Evolutionary conservation across 148 eudicot species (phyloP).

Genomic region (Fagopyrum homotropicum): DNA sequence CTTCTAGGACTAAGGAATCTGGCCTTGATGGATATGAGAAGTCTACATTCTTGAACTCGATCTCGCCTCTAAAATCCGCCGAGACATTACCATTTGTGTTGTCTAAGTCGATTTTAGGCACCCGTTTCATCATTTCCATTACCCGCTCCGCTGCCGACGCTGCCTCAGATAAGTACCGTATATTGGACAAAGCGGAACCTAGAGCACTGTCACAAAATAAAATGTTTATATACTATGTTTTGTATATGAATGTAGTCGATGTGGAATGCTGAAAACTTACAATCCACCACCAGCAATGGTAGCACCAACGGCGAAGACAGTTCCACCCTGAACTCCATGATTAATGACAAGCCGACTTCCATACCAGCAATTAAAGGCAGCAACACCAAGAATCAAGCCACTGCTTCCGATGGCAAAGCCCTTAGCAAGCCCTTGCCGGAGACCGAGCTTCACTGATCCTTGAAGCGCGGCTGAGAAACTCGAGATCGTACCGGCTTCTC

Average conservation of each 20-base stretch:
- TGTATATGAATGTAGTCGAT: background rate
- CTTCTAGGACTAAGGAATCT: slow-evolving; percentile 20
- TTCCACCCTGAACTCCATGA: slow-evolving; percentile 29
- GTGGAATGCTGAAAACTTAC: slow-evolving; percentile 15
- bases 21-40: slow-evolving; percentile 41
- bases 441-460: slow-evolving; percentile 28
- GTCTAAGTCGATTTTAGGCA: slow-evolving; percentile 24
- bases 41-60: slow-evolving; percentile 25
- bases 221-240: background rate
- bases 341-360: slow-evolving; percentile 29
- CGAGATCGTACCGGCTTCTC: slow-evolving; percentile 20
- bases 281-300: slow-evolving; percentile 25
- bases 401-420: slow-evolving; percentile 35
- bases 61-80: slow-evolving; percentile 22
- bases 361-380: slow-evolving; percentile 26
- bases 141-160: slow-evolving; percentile 19
- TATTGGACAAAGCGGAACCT: slow-evolving; percentile 19
- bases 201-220: slow-evolving; percentile 3
- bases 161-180: slow-evolving; percentile 26
- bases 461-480: slow-evolving; percentile 24
- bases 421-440: slow-evolving; percentile 30
- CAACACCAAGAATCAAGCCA: slow-evolving; percentile 20
- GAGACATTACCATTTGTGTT: slow-evolving; percentile 10
- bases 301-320: slow-evolving; percentile 24
- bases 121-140: slow-evolving; percentile 16